These are phyloP conservation scores for Dentipellis fragilis DNA, from an alignment of 768 basidiomycete species.

Conservation along the genomic window DNA sequence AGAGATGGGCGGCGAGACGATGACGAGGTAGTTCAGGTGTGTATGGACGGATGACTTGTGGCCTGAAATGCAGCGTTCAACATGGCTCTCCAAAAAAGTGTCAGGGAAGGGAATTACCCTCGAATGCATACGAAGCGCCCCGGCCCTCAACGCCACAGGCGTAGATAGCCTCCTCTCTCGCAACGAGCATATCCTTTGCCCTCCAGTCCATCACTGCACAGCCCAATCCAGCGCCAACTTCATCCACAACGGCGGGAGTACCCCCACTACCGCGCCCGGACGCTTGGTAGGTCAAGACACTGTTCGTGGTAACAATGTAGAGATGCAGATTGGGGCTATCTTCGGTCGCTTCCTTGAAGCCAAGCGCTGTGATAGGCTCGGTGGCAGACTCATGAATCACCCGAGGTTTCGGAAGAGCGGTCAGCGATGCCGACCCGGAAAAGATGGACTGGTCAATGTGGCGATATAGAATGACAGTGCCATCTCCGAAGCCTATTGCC, in stretches of 20 bases:
- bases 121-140: slow-evolving; percentile 82
- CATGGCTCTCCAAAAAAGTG: neutral
- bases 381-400: slow-evolving; percentile 73
- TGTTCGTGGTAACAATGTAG: slow-evolving; percentile 83
- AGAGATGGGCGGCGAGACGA: slow-evolving; percentile 79
- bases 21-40: slow-evolving; percentile 78
- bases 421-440: slow-evolving; percentile 50
- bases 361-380: slow-evolving; percentile 90
- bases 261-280: slow-evolving; percentile 63
- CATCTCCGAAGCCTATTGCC: slow-evolving; percentile 90
- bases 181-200: slow-evolving; percentile 69
- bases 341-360: slow-evolving; percentile 59
- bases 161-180: slow-evolving; percentile 87
- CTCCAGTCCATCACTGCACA: slow-evolving; percentile 78
- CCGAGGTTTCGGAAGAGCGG: slow-evolving; percentile 77
- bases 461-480: slow-evolving; percentile 83
- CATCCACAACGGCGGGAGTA: slow-evolving; percentile 64
- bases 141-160: slow-evolving; percentile 74
- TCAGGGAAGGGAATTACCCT: slow-evolving; percentile 42
- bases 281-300: slow-evolving; percentile 67
- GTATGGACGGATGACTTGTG: slow-evolving; percentile 70
- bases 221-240: slow-evolving; percentile 75
- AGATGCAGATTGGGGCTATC: slow-evolving; percentile 38
- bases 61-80: slow-evolving; percentile 29
- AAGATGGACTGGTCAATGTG: slow-evolving; percentile 86